Base-by-base conservation (phyloP, 768 basidiomycete species). In the Boletus rubescentipes region DNA sequence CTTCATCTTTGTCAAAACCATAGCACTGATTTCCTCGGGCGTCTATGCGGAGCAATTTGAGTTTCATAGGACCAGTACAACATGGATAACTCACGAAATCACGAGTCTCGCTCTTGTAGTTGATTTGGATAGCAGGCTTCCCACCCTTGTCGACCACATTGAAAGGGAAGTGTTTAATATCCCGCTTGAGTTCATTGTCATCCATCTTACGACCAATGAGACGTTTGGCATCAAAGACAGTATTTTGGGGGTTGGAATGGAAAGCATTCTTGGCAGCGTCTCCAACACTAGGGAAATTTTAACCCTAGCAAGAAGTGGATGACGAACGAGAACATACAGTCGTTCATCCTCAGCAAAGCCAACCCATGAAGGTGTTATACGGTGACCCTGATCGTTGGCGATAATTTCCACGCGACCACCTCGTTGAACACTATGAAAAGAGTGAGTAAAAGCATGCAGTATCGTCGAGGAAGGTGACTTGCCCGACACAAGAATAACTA, bases 1-100 rank as follows among this genome's bases (percentile, higher is more conserved):
- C 82, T 97, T 98, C 96, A 98, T 98, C 82, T 98, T 98, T 55
- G 73, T 77, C 51, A 98, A 79, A 64, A 98, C 82, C 96, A 98
- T 98, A 53, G 96, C 94, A 39, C 86, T 90, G 62, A 98, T 85
- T 75, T 97, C 93, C 72, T 96, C 94, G 8, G 94, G 90, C 1
- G 91, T 86, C 92, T 93, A 41, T 16, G n/a, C 44, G 11, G 2
- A 4, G 0, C 2, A 21, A 20, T 2, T 1, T 61, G 0, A 55
- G 46, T 21, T 4, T 29, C 7, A 9, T 1, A 11, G 8, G 3
- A 18, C 9, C 9, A 20, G 38, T 40, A 1, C 2, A 39, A 30
- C 15, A 10, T 5, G 11, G n/a, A 37, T 29, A 4, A 82, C 90
- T 68, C 62, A 94, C 91, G 67, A 97, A 98, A 53, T 89, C 82